Conservation (phyloP, 345 rosid genomes). For the Camelina neglecta region DNA sequence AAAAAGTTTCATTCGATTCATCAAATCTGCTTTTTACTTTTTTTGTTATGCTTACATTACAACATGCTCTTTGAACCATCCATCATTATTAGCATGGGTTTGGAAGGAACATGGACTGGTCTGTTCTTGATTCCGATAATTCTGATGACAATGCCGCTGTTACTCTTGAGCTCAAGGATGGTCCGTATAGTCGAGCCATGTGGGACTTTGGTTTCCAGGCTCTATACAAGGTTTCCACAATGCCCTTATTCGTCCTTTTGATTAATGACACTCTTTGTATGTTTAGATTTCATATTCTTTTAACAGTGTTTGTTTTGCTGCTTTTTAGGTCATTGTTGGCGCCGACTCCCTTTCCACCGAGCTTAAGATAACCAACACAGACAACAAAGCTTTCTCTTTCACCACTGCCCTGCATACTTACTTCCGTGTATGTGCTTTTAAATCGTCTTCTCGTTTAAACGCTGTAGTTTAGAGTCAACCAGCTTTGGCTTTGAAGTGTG, state of each 20-base stretch:
- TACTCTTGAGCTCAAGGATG: slow-evolving; percentile 84
- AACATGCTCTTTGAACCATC: not conserved
- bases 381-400: slow-evolving; percentile 80
- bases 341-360: slow-evolving; percentile 78
- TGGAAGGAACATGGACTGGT: slow-evolving; percentile 97
- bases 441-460: not conserved
- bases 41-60: not conserved
- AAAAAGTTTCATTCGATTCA: not conserved
- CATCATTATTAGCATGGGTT: slow-evolving; percentile 75
- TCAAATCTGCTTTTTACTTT: not conserved
- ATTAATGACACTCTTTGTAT: slow-evolving; percentile 8
- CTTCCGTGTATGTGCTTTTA: slow-evolving; percentile 60
- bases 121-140: slow-evolving; percentile 62
- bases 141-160: slow-evolving; percentile 65
- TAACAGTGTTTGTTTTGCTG: slow-evolving; percentile 24
- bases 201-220: slow-evolving; percentile 95
- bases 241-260: not conserved
- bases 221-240: slow-evolving; percentile 61
- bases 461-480: slow-evolving; percentile 1
- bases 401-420: slow-evolving; percentile 84
- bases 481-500: not conserved
- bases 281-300: not conserved
- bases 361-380: slow-evolving; percentile 72
- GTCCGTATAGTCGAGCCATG: slow-evolving; percentile 85
- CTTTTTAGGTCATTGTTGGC: slow-evolving; percentile 62